Evolutionary conservation across 306 rosid genomes (phyloP).

Genomic region (Rosa chinensis): DNA sequence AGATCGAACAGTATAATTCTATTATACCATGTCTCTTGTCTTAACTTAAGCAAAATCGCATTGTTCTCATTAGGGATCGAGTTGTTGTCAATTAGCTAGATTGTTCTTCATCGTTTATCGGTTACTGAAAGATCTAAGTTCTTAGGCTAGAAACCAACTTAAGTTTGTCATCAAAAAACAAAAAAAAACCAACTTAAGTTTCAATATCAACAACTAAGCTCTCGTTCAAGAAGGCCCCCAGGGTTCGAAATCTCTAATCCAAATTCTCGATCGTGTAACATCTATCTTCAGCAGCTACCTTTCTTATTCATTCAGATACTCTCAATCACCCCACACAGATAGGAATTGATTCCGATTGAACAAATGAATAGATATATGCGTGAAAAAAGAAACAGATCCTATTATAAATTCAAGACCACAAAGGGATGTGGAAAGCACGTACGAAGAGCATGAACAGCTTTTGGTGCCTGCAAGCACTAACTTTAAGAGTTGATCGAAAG

Average conservation of each 20-base stretch:
- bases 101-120: neutral
- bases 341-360: neutral
- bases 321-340: neutral
- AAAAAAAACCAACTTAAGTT: no score
- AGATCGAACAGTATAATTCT: neutral
- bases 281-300: neutral
- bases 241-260: neutral
- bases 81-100: neutral
- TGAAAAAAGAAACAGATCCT: neutral
- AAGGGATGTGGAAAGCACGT: neutral
- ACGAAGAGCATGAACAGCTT: neutral
- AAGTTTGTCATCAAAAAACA: no score
- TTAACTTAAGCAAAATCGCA: neutral
- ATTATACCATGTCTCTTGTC: neutral
- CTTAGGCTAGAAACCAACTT: neutral
- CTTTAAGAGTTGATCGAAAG: neutral
- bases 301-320: neutral
- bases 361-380: neutral
- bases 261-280: no score
- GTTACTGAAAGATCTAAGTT: neutral
- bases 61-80: neutral
- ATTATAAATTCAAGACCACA: neutral
- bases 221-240: no score
- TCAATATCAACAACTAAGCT: neutral
- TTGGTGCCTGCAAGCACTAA: conserved; percentile 8